Evolutionary conservation across 2,329 filamentous ascomycete genomes (phyloP), one percentile per base, ranked within the genome.

Genomic region (Penicillium sp.): DNA sequence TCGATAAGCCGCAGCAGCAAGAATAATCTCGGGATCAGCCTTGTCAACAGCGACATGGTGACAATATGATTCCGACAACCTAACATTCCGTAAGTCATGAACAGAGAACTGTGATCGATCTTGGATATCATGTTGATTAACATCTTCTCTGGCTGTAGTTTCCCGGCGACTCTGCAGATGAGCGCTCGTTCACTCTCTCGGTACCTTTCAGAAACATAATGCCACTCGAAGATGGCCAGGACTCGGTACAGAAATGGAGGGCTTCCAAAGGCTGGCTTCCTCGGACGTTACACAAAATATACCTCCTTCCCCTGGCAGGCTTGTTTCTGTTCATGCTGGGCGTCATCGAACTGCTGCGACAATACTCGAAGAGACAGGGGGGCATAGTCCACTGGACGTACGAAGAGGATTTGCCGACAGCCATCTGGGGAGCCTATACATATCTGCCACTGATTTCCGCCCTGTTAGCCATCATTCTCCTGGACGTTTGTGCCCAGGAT

Each of bases 401-500:
- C 24, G 58, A 59, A 35, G 37, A 51, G 24, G 47, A 54, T 6
- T 43, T 63, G 3, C 50, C 37, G 9, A 44, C 27, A 9, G 47
- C 58, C 39, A 46, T 55, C 0, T 56, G 54, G 24, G 56, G 59
- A 10, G 46, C 59, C 5, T 65, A 60, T 40, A 60, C 54, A 2
- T 63, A 65, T 46, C 36, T 62, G 4, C 66, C 64, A 2, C 60
- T 61, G 10, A 44, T 49, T 6, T 50, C 65, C 40, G 66, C 61
- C n/a, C 50, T 69, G 4, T 1, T 66, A 4, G 60, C 56, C 2
- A 55, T 60, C 35, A 59, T 56, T 3, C 27, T 66, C 13, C 64
- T 66, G 61, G 58, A 62, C 10, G 43, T 65, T 10, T 63, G 54
- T 22, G 54, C 62, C 10, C 59, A 60, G 22, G 66, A 69, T 58